Evolutionary conservation across 2,329 filamentous ascomycete species (phyloP).

Genomic region (Aspergillus fumigatus): DNA sequence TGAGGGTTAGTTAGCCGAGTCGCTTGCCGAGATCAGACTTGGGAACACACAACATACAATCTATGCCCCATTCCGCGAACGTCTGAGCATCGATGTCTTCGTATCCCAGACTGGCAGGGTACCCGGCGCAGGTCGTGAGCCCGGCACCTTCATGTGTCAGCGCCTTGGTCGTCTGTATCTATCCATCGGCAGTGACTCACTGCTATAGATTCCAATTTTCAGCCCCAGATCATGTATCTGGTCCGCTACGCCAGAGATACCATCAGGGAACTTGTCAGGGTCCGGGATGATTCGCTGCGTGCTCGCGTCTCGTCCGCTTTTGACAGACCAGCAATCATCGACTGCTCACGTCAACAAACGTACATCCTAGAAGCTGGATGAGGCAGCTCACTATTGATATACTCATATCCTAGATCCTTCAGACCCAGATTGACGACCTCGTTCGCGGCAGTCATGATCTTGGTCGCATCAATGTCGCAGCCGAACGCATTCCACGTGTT

Average conservation of each 20-base stretch:
- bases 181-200: conserved; percentile 15
- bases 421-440: conserved; percentile 44
- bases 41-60: conserved; percentile 36
- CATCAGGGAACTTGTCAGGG: conserved; percentile 52
- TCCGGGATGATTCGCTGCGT: conserved; percentile 47
- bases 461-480: conserved; percentile 45
- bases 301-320: conserved; percentile 38
- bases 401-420: conserved; percentile 48
- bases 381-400: conserved; percentile 37
- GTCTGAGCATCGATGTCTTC: conserved; percentile 56
- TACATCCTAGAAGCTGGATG: background rate
- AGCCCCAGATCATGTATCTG: conserved; percentile 54
- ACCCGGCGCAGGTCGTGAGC: conserved; percentile 50
- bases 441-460: conserved; percentile 45
- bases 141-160: conserved; percentile 22
- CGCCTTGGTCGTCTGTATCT: no score
- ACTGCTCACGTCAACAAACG: conserved; percentile 24
- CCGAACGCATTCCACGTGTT: conserved; percentile 46
- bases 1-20: background rate
- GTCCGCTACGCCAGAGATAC: conserved; percentile 52
- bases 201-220: conserved; percentile 62
- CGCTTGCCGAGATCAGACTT: no score
- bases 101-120: conserved; percentile 53
- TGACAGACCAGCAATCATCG: conserved; percentile 59
- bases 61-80: conserved; percentile 56